Conservation (phyloP, 768 basidiomycete species). For the Russula sp. region DNA sequence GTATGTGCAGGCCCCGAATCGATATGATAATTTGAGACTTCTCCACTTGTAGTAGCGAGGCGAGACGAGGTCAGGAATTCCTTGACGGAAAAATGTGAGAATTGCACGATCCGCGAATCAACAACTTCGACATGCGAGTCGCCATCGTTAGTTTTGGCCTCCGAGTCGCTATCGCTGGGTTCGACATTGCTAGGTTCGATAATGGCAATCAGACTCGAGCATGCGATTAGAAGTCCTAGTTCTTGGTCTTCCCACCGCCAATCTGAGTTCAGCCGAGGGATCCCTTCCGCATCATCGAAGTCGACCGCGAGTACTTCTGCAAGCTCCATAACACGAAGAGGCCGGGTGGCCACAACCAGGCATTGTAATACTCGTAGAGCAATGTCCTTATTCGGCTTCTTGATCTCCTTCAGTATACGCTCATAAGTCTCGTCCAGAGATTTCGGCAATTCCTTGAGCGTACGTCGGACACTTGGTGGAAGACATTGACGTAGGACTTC, state of each 20-base stretch:
- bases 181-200: too few relatives aligned
- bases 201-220: not conserved
- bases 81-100: not conserved
- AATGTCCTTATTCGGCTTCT: not conserved
- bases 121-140: too few relatives aligned
- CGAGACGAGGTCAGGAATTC: not conserved
- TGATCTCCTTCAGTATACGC: not conserved
- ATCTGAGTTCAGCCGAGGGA: not conserved
- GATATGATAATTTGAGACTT: not conserved
- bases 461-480: not conserved
- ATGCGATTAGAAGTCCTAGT: not conserved
- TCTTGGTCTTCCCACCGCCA: not conserved
- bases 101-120: not conserved
- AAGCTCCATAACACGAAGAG: constrained; percentile 1
- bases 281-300: not conserved
- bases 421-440: not conserved
- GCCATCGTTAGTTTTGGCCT: too few relatives aligned
- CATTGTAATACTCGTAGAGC: not conserved
- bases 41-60: not conserved
- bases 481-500: constrained; percentile 1
- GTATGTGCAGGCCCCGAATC: not conserved
- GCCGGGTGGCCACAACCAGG: not conserved
- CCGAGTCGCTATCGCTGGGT: too few relatives aligned
- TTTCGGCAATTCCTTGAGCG: not conserved
- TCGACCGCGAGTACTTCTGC: not conserved